Evolutionary conservation across 2,329 filamentous ascomycete species (phyloP), one percentile per base, ranked within the genome.

Genomic region (Neopestalotiopsis clavispora): DNA sequence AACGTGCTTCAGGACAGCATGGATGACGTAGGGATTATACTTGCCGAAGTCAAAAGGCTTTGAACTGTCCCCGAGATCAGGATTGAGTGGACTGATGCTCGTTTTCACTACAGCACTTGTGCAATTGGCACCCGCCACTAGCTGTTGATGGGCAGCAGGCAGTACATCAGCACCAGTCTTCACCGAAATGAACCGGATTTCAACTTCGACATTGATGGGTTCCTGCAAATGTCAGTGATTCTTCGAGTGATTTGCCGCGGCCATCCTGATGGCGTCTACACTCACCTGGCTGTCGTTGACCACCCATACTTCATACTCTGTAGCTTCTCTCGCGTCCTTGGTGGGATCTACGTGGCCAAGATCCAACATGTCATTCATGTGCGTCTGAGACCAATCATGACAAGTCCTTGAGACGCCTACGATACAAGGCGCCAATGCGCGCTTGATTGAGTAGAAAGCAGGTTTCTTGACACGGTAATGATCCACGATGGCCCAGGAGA

Each of bases 401-500:
- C 81, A 81, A 23, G 75, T 75, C 32, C 80, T 78, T 10, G 83
- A 80, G 73, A 92, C 85, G 0, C 87, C 89, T 1, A 92, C 84
- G 1, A 86, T 86, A 4, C 92, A 75, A 0, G 86, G 86, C 32
- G 84, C 85, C 77, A 93, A 79, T 17, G 89, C 90, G 40, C 90
- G 81, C 72, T 85, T 84, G 78, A 89, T 87, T 3, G 86, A 59
- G 28, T 68, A 68, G 32, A 49, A 68, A 20, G 65, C 52, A 9
- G 65, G 65, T 56, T 67, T 73, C 38, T 72, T 71, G 30, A 78
- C 77, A 9, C 74, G 86, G 73, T 89, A 90, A 76, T 89, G 91
- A 2, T 90, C 90, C 3, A 90, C 88, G 52, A 92, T 84, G 0
- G 89, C 83, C 90, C 90, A 92, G 34, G 86, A 89, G 62, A 87